Percentiles rank a stretch among this genome's conserved stretches.
These are phyloP conservation scores for Bruguiera sexangula DNA, from an alignment of 345 rosid genomes.

Conservation along the genomic window DNA sequence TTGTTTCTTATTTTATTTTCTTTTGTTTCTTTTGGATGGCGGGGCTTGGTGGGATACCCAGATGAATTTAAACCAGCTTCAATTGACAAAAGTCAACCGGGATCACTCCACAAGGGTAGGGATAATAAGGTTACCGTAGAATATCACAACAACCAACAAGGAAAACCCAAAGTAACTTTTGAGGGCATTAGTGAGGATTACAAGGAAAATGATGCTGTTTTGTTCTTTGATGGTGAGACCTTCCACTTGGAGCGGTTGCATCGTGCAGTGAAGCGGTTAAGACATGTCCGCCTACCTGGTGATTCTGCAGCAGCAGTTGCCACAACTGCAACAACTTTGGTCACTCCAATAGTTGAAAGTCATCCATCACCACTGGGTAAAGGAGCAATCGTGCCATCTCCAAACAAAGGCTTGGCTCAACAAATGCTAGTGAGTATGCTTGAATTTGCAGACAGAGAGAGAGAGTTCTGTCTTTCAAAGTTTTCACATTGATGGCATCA, in stretches of 20 bases:
- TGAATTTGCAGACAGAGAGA: background rate
- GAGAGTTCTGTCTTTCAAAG: too few relatives aligned
- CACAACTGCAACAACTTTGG: slow-evolving; percentile 1
- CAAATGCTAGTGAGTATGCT: slow-evolving; percentile 30
- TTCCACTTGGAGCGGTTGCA: slow-evolving; percentile 26
- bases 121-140: slow-evolving; percentile 25
- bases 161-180: slow-evolving; percentile 19
- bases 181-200: slow-evolving; percentile 28
- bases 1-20: too few relatives aligned
- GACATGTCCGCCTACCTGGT: slow-evolving; percentile 29
- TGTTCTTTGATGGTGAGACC: slow-evolving; percentile 25
- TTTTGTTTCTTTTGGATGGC: too few relatives aligned
- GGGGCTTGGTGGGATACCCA: background rate
- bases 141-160: slow-evolving; percentile 25
- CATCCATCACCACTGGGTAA: background rate
- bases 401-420: slow-evolving; percentile 18
- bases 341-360: slow-evolving; percentile 12
- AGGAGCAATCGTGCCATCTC: slow-evolving; percentile 21
- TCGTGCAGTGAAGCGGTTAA: slow-evolving; percentile 26
- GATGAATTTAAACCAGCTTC: slow-evolving; percentile 31
- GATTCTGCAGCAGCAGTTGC: slow-evolving; percentile 10
- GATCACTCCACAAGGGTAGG: slow-evolving; percentile 18
- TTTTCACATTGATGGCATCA: too few relatives aligned
- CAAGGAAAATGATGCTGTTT: slow-evolving; percentile 27
- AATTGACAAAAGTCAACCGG: slow-evolving; percentile 25